These are phyloP conservation scores for Rhizomucor pusillus DNA, from an alignment of 371 early-diverging fungal genomes.

Conservation along the genomic window DNA sequence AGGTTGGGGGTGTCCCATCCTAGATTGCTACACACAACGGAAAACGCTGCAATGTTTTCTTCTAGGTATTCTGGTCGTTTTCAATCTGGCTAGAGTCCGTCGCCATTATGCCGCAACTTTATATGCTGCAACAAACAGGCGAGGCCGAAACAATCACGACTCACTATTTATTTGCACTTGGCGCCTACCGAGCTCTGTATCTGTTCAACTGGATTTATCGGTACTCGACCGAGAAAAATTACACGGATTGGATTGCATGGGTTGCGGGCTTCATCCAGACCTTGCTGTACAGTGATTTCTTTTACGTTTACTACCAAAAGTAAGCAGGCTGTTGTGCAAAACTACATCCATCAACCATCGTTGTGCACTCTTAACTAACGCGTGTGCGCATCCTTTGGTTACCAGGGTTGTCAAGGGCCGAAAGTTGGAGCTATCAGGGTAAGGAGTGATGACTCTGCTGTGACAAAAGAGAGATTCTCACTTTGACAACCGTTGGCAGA, in stretches of 20 bases:
- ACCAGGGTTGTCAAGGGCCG: constrained; percentile 84
- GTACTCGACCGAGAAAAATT: constrained; percentile 67
- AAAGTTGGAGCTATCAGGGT: constrained; percentile 72
- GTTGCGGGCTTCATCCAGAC: constrained; percentile 94
- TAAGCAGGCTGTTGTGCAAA: too few species aligned
- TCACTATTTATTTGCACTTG: constrained; percentile 97
- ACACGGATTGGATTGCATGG: constrained; percentile 75
- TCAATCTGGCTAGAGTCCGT: constrained; percentile 97
- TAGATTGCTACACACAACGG: too few species aligned
- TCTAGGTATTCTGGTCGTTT: constrained; percentile 89
- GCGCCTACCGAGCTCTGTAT: constrained; percentile 96
- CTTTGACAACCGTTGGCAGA: too few species aligned
- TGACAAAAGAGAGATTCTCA: too few species aligned
- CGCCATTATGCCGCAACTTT: constrained; percentile 99
- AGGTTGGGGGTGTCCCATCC: too few species aligned
- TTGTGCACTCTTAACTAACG: too few species aligned
- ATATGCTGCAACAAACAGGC: constrained; percentile 93
- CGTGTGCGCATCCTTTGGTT: too few species aligned
- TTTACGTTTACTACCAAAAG: constrained; percentile 95
- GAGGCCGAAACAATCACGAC: constrained; percentile 99
- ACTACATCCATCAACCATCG: too few species aligned
- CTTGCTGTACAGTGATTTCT: constrained; percentile 96
- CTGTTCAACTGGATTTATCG: constrained; percentile 96
- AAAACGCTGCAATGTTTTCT: too few species aligned
- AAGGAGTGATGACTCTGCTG: constrained; percentile 13